Base-by-base conservation (phyloP, 1,284 basidiomycete genomes). In the Irpex sp. region DNA sequence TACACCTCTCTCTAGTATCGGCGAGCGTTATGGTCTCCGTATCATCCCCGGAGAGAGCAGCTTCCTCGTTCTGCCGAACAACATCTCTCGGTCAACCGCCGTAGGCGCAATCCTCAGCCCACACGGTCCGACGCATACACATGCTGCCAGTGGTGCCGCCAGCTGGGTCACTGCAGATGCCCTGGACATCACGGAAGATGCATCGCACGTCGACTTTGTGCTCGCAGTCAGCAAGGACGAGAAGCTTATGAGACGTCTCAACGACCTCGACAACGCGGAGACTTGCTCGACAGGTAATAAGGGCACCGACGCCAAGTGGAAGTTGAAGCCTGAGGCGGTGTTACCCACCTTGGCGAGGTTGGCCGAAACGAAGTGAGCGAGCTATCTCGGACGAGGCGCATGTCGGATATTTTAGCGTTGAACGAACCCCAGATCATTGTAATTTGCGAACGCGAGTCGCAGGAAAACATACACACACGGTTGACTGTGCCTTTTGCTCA, bases 41-140 rank as follows among this genome's bases (percentile, higher is more conserved):
- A 92, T 93, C 70, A 89, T 93, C 61, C 92, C 92, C 0, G 89
- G 89, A 1, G 78, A 83, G 61, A 91, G 87, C 72, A 85, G 83
- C 54, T 94, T 95, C 83, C 85, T 94, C 54, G 88, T 95, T 54
- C 79, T 94, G 8, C 93, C 93, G 1, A 92, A 90, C 76, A 91
- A 93, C 69, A 87, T 93, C 66, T 93, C 90, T 9, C 84, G 93
- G 6, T 90, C 88, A 15, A 87, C 88, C 0, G 93, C 93, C 0
- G 90, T 94, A 3, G 89, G 87, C 51, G 84, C 87, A 11, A 87
- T 92, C 63, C 75, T 92, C 33, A 85, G 88, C 68, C 87, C 88
- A 0, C 86, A 85, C 7, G 86, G 88, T 1, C 87, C 87, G 1
- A 81, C 82, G 3, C 81, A 82, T 50, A 83, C 84, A 0, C 79